Conservation (phyloP, 2,329 filamentous ascomycete genomes). For the Claviceps cyperi region DNA sequence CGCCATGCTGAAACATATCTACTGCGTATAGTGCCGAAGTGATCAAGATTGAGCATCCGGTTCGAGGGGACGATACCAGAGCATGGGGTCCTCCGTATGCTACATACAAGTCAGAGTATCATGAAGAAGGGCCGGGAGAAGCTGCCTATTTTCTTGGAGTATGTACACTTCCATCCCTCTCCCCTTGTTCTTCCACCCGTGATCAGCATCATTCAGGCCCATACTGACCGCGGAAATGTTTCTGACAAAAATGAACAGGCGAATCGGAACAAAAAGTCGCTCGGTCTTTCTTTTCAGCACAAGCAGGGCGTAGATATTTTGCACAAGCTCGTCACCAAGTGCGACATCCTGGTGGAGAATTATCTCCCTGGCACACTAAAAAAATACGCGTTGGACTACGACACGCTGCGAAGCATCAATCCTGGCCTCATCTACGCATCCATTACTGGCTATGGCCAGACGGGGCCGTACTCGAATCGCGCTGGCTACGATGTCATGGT, state of each 20-base stretch:
- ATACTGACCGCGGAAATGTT: not conserved
- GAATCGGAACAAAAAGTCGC: slow-evolving; percentile 93
- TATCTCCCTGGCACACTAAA: slow-evolving; percentile 81
- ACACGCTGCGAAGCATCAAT: slow-evolving; percentile 66
- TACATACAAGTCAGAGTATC: slow-evolving; percentile 48
- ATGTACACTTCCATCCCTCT: slow-evolving; percentile 11
- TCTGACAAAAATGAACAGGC: slow-evolving; percentile 37
- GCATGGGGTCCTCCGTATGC: slow-evolving; percentile 96
- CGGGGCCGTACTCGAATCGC: slow-evolving; percentile 71
- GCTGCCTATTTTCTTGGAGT: slow-evolving; percentile 91
- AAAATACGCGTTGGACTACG: slow-evolving; percentile 86
- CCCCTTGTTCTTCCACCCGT: not conserved
- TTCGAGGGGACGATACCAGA: slow-evolving; percentile 80
- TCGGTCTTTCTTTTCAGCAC: slow-evolving; percentile 83
- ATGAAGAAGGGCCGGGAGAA: slow-evolving; percentile 61
- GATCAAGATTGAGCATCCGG: slow-evolving; percentile 93
- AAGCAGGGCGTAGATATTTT: slow-evolving; percentile 72
- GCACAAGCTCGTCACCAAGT: slow-evolving; percentile 68
- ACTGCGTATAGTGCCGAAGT: slow-evolving; percentile 59
- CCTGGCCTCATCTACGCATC: slow-evolving; percentile 83
- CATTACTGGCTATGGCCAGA: slow-evolving; percentile 95
- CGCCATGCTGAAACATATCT: not conserved
- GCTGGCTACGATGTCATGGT: slow-evolving; percentile 99
- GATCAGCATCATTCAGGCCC: not conserved
- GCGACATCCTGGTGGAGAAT: slow-evolving; percentile 91